phyloP scores from a whole-genome alignment of 148 eudicot genomes.

The Rhododendron vialii region DNA sequence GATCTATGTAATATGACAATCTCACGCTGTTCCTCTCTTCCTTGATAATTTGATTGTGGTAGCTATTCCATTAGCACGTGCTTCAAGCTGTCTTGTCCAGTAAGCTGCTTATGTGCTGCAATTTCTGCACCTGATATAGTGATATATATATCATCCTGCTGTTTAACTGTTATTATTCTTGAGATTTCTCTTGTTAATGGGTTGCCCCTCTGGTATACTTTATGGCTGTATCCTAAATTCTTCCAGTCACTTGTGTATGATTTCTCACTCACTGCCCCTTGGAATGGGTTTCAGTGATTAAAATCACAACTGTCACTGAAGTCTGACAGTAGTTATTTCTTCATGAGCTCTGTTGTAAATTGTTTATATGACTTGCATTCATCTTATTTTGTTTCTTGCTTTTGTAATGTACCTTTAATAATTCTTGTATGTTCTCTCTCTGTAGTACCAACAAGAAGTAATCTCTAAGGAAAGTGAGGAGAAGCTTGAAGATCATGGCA shows the following conservation, averaged over 20 bases:
- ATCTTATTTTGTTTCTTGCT: neutral
- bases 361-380: neutral
- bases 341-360: neutral
- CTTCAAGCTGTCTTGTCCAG: neutral
- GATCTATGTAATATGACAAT: too few species aligned
- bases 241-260: neutral
- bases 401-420: neutral
- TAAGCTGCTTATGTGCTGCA: neutral
- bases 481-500: constrained; percentile 18
- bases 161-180: neutral
- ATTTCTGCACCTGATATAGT: neutral
- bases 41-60: too few species aligned
- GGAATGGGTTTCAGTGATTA: neutral
- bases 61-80: too few species aligned
- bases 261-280: neutral
- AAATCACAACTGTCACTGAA: neutral
- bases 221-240: neutral
- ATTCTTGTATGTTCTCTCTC: neutral
- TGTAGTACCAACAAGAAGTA: constrained; percentile 12
- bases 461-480: constrained; percentile 12
- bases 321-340: neutral
- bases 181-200: neutral
- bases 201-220: neutral
- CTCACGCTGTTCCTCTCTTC: too few species aligned
- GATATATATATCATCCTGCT: neutral